Base-by-base conservation (phyloP, 768 basidiomycete genomes). In the Dioszegia aurantiaca region DNA sequence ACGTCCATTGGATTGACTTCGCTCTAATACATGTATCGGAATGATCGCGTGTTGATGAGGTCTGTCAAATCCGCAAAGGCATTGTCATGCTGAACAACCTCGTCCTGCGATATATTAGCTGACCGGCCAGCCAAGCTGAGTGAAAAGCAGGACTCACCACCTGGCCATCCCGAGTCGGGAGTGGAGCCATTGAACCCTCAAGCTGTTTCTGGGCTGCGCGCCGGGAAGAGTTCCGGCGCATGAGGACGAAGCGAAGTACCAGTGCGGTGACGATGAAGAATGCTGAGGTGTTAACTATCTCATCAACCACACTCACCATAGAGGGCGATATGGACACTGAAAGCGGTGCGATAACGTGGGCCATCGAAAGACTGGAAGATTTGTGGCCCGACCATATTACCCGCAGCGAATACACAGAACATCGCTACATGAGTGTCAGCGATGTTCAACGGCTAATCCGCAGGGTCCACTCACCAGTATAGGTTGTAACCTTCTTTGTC, bases 31-130 rank as follows among this genome's bases (percentile, higher is more conserved):
- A 62, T 60, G 42, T 67, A 67, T 33, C 66, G 49, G 63, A 68
- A 68, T 10, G 58, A 81, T 58, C 80, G 79, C 51, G 79, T 78
- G 64, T 83, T 83, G 63, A 82, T 78, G 30, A 65, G 60, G 63
- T 83, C 82, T 11, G 82, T 83, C 24, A 82, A 66, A 64, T 82
- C 82, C 33, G 79, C 78, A 55, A 83, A 82, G 1, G 81, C 81
- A 49, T 78, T 78, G 24, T 74, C 74, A 61, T 82, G 80, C 23
- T 61, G 64, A 27, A 63, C 58, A 21, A 53, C 48, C 30, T 67
- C 65, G 39, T 44, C 26, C 52, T 59, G 40, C n/a, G 23, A n/a
- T 24, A 53, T 44, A 55, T 60, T 56, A 65, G 77, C 4, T 14
- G 14, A 24, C 12, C 26, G 27, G 14, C 11, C 8, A 12, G 39